Conservation (phyloP, 2,329 filamentous ascomycete genomes). For the Aspergillus sp. region DNA sequence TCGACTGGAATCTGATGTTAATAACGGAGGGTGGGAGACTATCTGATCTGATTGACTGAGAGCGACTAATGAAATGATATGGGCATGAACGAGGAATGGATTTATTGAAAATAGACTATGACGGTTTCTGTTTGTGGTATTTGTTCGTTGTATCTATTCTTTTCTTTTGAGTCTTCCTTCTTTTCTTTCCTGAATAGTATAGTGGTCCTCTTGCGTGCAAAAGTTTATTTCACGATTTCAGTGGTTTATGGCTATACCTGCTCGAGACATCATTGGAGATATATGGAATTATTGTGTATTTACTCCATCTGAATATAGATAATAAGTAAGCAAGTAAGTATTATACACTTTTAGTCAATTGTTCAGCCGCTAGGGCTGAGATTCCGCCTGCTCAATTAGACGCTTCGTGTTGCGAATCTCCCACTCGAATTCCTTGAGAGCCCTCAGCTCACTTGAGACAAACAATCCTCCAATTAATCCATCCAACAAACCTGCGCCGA, state of each 20-base stretch:
- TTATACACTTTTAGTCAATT: background rate
- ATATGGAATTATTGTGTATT: background rate
- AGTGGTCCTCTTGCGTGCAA: background rate
- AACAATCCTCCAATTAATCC: slow-evolving; percentile 86
- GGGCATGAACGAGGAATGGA: background rate
- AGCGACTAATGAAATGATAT: background rate
- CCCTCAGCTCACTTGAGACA: slow-evolving; percentile 77
- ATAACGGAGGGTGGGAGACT: slow-evolving; percentile 95
- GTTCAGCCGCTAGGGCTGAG: background rate
- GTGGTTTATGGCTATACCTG: background rate
- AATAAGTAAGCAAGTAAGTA: background rate
- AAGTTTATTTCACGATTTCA: background rate
- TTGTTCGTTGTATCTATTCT: background rate
- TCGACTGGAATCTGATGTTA: slow-evolving; percentile 91
- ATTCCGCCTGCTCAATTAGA: background rate
- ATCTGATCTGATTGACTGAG: slow-evolving; percentile 25
- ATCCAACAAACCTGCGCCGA: slow-evolving; percentile 76
- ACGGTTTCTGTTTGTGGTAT: background rate
- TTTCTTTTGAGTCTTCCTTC: background rate
- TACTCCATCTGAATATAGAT: background rate
- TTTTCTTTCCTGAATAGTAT: background rate
- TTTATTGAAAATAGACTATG: background rate
- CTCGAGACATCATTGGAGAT: background rate
- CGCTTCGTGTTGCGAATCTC: slow-evolving; percentile 69
- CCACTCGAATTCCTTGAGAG: slow-evolving; percentile 89